Evolutionary conservation across 2,329 filamentous ascomycete genomes (phyloP).

Genomic region (Harringtonia lauricola): DNA sequence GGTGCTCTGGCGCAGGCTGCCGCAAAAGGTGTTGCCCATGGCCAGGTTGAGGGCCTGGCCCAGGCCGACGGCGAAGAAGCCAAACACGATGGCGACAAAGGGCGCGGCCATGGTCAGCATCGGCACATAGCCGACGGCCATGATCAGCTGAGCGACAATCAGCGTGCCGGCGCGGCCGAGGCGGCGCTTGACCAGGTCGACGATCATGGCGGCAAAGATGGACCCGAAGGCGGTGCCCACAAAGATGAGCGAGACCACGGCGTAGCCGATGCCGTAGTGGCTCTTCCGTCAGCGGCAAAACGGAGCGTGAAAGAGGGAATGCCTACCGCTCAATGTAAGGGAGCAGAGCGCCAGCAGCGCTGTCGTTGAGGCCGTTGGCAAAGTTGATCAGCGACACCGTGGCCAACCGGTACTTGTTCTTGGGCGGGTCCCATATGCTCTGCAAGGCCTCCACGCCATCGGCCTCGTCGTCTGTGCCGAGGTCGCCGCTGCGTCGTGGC

Average conservation of each 20-base stretch:
- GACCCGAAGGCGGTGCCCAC: conserved; percentile 68
- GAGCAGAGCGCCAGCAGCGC: conserved; percentile 65
- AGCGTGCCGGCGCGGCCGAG: conserved; percentile 57
- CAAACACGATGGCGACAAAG: conserved; percentile 54
- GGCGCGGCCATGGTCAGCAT: conserved; percentile 55
- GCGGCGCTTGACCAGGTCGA: conserved; percentile 50
- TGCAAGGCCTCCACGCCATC: conserved; percentile 37
- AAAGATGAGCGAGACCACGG: conserved; percentile 71
- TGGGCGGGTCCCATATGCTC: conserved; percentile 47
- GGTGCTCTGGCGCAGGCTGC: conserved; percentile 32
- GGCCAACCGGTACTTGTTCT: conserved; percentile 60
- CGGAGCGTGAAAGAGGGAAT: background rate
- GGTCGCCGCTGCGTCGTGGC: background rate
- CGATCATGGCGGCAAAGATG: conserved; percentile 57
- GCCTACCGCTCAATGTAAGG: conserved; percentile 61
- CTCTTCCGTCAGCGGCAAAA: conserved; percentile 17
- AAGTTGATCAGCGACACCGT: conserved; percentile 56
- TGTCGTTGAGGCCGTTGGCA: conserved; percentile 62
- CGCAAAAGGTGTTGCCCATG: conserved; percentile 41
- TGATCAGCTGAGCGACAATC: conserved; percentile 43
- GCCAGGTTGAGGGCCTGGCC: conserved; percentile 45
- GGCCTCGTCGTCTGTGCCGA: conserved; percentile 7
- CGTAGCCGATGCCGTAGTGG: conserved; percentile 65
- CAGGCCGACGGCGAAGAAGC: conserved; percentile 59
- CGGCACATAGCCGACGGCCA: conserved; percentile 51